Percentiles rank a stretch among this genome's conserved stretches.
Evolutionary conservation across 495 filamentous ascomycete genomes (phyloP).

Genomic region (Astrothelium macrocarpum): DNA sequence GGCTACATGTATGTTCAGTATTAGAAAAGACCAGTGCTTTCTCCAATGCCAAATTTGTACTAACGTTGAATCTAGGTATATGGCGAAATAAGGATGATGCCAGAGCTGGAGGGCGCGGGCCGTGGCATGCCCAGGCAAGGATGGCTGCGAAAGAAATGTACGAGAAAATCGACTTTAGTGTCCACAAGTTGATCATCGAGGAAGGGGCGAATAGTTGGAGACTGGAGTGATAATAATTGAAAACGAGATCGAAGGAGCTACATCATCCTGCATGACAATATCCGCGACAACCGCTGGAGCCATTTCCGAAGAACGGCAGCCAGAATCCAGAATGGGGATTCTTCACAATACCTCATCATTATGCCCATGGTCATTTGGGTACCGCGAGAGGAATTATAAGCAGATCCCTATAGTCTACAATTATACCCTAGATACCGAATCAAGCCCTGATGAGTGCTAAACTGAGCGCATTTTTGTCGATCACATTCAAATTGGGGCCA

Average conservation of each 20-base stretch:
- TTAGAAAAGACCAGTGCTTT: not conserved
- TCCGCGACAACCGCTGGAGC: too few relatives aligned
- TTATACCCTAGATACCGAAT: too few relatives aligned
- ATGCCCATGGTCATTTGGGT: too few relatives aligned
- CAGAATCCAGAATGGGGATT: too few relatives aligned
- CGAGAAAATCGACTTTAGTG: conserved; percentile 24
- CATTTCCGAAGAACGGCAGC: too few relatives aligned
- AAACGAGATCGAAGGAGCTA: not conserved
- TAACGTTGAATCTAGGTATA: conserved; percentile 20
- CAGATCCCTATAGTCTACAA: too few relatives aligned
- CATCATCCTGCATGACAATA: not conserved
- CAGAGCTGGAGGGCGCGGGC: conserved; percentile 23
- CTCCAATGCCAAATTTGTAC: not conserved
- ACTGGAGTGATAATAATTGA: conserved; percentile 15
- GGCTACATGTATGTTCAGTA: conserved; percentile 28
- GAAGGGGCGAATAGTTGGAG: conserved; percentile 20
- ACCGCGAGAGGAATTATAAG: too few relatives aligned
- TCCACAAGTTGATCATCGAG: conserved; percentile 25
- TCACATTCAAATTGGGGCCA: too few relatives aligned
- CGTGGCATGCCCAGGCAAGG: conserved; percentile 28
- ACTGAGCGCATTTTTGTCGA: too few relatives aligned
- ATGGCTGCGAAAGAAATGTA: conserved; percentile 25
- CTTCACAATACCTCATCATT: too few relatives aligned
- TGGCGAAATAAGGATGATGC: conserved; percentile 25
- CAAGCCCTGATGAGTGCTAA: too few relatives aligned